Evolutionary conservation across 805 yeast species (phyloP).

Genomic region (Tetrapisispora taiwanensis): DNA sequence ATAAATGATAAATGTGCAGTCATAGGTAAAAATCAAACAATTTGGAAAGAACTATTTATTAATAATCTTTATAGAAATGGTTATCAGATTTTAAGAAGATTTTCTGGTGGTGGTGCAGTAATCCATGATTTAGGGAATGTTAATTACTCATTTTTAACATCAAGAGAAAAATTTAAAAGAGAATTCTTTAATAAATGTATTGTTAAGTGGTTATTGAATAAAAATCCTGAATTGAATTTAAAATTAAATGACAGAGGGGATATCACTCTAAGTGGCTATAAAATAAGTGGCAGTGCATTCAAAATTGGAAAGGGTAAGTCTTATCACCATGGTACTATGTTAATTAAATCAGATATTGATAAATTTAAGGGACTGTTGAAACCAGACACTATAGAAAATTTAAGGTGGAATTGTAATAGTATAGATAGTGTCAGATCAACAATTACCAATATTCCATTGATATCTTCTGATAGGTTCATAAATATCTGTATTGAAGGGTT

Average conservation of each 20-base stretch:
- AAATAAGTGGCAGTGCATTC: conserved; percentile 89
- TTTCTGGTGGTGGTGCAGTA: conserved; percentile 94
- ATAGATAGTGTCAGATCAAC: conserved; percentile 74
- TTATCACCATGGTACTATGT: conserved; percentile 95
- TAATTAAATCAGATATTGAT: conserved; percentile 56
- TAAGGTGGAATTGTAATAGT: conserved; percentile 38
- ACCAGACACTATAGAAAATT: conserved; percentile 35
- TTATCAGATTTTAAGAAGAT: conserved; percentile 65
- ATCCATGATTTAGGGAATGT: conserved; percentile 88
- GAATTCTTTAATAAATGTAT: conserved; percentile 43
- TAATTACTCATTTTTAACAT: conserved; percentile 72
- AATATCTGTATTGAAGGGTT: conserved; percentile 24
- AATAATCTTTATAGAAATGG: conserved; percentile 38
- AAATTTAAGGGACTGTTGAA: conserved; percentile 50
- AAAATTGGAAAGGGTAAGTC: conserved; percentile 73
- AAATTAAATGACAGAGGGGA: conserved; percentile 71
- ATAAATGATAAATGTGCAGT: conserved; percentile 80
- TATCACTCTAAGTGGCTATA: conserved; percentile 40
- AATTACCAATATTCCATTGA: conserved; percentile 59
- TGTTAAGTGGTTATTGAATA: conserved; percentile 23
- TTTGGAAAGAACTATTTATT: conserved; percentile 77
- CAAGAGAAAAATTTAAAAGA: conserved; percentile 55
- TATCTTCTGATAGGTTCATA: conserved; percentile 22
- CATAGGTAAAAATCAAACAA: conserved; percentile 91
- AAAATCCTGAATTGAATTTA: conserved; percentile 22